Evolutionary conservation across 176 grass and related monocot species (phyloP).

Genomic region (Elymus sibiricus): DNA sequence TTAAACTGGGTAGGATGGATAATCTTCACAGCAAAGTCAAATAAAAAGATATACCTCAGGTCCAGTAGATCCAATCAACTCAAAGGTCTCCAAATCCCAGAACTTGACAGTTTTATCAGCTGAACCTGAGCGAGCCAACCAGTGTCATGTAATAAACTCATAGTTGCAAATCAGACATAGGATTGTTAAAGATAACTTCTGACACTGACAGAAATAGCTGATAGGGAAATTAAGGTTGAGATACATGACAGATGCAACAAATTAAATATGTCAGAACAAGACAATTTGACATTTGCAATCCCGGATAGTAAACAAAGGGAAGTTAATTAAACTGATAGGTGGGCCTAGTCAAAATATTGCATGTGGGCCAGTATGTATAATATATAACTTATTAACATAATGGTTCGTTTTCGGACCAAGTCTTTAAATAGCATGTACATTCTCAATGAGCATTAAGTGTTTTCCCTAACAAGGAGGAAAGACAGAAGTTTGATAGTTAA

Average conservation of each 20-base stretch:
- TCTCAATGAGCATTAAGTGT: neutral
- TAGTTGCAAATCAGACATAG: slow-evolving; percentile 3
- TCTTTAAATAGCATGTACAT: slow-evolving; percentile 11
- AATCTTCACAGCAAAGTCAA: neutral
- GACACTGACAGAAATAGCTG: slow-evolving; percentile 9
- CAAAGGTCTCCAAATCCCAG: slow-evolving; percentile 98
- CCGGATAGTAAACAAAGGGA: neutral
- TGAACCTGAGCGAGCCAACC: slow-evolving; percentile 59
- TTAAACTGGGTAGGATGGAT: slow-evolving; percentile 5
- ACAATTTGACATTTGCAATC: neutral
- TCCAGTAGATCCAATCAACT: slow-evolving; percentile 90
- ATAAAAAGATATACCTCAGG: slow-evolving; percentile 64
- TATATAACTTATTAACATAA: neutral
- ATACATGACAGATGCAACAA: neutral
- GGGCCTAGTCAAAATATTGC: neutral
- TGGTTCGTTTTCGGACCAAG: neutral
- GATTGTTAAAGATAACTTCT: slow-evolving; percentile 12
- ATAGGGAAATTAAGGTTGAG: neutral
- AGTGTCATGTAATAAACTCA: slow-evolving; percentile 20
- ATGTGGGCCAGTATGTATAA: neutral
- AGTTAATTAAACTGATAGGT: neutral
- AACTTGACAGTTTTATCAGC: slow-evolving; percentile 97
- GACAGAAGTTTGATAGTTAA: neutral
- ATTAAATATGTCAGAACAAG: neutral
- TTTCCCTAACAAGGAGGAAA: slow-evolving; percentile 18